Conservation (phyloP, 1,139 yeast species). For the Debaryomyces nepalensis region DNA sequence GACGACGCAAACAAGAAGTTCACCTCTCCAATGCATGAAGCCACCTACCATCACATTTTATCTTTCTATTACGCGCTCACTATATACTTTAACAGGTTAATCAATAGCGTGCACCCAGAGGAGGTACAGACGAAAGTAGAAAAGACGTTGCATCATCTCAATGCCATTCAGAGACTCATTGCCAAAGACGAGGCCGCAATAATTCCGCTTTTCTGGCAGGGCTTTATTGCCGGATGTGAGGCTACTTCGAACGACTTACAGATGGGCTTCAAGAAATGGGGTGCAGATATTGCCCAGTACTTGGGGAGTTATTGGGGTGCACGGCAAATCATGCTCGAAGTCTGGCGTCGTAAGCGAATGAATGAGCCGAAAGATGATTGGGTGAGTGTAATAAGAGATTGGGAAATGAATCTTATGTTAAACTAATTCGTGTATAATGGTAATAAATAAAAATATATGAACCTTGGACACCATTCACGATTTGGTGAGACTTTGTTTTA, state of each 20-base stretch:
- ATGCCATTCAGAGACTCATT: conserved; percentile 62
- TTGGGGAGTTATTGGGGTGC: conserved; percentile 90
- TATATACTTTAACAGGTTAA: conserved; percentile 75
- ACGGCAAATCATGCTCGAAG: conserved; percentile 81
- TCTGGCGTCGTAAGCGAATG: conserved; percentile 75
- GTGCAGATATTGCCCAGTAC: conserved; percentile 73
- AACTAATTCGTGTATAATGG: conserved; percentile 31
- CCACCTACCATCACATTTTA: conserved; percentile 80
- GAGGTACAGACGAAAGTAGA: conserved; percentile 63
- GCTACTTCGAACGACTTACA: conserved; percentile 65
- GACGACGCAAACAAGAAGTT: conserved; percentile 31
- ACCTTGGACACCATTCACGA: conserved; percentile 4
- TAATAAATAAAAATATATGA: neutral
- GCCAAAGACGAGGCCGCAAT: conserved; percentile 60
- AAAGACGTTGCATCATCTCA: conserved; percentile 66
- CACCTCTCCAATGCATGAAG: conserved; percentile 65
- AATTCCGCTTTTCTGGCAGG: conserved; percentile 86
- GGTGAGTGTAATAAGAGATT: conserved; percentile 78
- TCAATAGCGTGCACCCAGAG: conserved; percentile 56
- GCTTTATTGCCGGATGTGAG: conserved; percentile 87
- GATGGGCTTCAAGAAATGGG: conserved; percentile 75
- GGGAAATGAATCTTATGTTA: conserved; percentile 86
- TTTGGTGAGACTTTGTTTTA: neutral
- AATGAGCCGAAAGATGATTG: conserved; percentile 67
- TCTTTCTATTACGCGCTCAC: conserved; percentile 77